Evolutionary conservation across 805 yeast species (phyloP), one percentile per base, ranked within the genome.

Genomic region (Metschnikowia peoriensis): DNA sequence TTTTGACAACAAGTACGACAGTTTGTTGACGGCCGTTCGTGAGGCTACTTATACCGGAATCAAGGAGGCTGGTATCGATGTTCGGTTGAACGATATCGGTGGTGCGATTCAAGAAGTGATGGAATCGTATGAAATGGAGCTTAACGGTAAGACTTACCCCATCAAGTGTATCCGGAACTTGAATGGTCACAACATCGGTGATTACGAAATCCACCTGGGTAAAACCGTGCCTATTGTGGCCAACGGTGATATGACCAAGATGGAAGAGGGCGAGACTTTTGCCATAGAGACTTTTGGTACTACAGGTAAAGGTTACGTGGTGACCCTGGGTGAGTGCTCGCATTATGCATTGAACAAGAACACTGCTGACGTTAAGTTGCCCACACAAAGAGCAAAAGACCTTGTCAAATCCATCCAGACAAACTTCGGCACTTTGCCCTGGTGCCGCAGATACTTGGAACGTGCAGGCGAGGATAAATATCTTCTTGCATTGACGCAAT

Each of bases 241-340:
- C 63, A 89, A 89, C 63, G 93, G 91, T 7, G 99, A 94, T 68
- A 81, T 81, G 69, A 94, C 98, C 10, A 93, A 93, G 79, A 93
- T 94, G 97, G 99, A 94, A 70, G 99, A 94, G 75, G 97, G 97
- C 57, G 99, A 94, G 70, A 86, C 90, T 1, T 93, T 89, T 77
- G 99, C 99, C 55, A 93, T 94, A 65, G 99, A 94, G 73, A 94
- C 99, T 2, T 94, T 94, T 66, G 99, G 99, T 11, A 82, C 97
- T 42, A 94, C 99, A 1, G 99, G 99, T 56, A 82, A 87, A 53
- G 99, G 98, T 38, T 86, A 85, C 61, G 98, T 94, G 37, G 74
- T 85, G 45, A 75, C 84, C 7, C 86, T 84, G 55, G 99, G 99
- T 44, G 99, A 94, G 71, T 87, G 93, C 63, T 91, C 97, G 12